Base-by-base conservation (phyloP, 2,329 filamentous ascomycete species). In the Fusarium illudens region DNA sequence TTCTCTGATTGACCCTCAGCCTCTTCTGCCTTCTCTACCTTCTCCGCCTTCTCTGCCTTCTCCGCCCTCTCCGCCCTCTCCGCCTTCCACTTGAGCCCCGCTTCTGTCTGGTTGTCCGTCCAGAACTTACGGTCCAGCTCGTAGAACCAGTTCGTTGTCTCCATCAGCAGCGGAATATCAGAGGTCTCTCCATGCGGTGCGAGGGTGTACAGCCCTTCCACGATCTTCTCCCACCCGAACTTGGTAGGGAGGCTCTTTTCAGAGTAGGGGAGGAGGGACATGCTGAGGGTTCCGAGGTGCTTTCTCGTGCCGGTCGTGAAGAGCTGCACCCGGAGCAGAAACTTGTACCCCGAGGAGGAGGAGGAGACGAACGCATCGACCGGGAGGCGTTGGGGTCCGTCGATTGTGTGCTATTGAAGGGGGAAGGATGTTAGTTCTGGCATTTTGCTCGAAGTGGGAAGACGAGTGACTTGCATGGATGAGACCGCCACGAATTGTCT, bases 61-160 rank as follows among this genome's bases (percentile, higher is more conserved):
- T 22, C 20, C 9, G 22, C 39, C 22, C 27, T 5, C 10, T 20
- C n/a, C 13, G 11, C n/a, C 17, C 34, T 6, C 5, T 8, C 7
- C 12, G n/a, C 34, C 17, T n/a, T 15, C 9, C 19, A 10, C 33
- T 15, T 15, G 11, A 15, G 11, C 11, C 33, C 13, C n/a, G 13
- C 12, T 15, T 12, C 12, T 34, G n/a, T 15, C 33, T 15, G 13
- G 33, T 34, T 6, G 6, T 15, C 34, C 93, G n/a, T n/a, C n/a
- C 94, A 97, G 30, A 90, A 93, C 60, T 84, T 83, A 72, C 82
- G 83, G 81, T 97, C 94, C 46, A 97, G 78, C 34, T 70, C 70
- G 71, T 85, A 62, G 15, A 71, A 2, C n/a, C 27, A 56, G 2
- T 6, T 13, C 29, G 17, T 62, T 5, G 19, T 30, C 11, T 6